Evolutionary conservation across 805 yeast species (phyloP).

Genomic region (Ogataea pilisensis): DNA sequence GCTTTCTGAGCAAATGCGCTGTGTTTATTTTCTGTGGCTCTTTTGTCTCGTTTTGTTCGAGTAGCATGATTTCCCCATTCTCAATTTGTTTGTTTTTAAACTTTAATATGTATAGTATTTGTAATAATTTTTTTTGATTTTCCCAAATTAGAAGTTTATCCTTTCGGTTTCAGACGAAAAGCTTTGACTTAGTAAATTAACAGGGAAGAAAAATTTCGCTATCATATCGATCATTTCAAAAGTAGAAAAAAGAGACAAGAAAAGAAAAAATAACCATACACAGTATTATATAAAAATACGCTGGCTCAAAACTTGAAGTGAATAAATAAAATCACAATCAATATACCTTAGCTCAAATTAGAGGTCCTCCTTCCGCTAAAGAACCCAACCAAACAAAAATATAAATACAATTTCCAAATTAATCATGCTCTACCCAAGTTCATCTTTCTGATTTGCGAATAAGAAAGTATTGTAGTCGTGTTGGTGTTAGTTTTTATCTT

Average conservation of each 20-base stretch:
- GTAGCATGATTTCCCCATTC: too few species aligned
- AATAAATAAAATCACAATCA: too few species aligned
- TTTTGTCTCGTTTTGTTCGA: too few species aligned
- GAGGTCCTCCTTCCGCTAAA: too few species aligned
- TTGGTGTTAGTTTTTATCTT: background rate
- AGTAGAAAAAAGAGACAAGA: too few species aligned
- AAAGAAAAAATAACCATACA: too few species aligned
- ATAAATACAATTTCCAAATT: background rate
- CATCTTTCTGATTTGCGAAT: constrained; percentile 21
- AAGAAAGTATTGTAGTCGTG: constrained; percentile 9
- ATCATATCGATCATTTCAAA: too few species aligned
- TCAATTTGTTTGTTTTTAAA: background rate
- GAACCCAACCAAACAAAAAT: background rate
- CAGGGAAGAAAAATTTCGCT: too few species aligned
- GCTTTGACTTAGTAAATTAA: too few species aligned
- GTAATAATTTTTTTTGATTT: background rate
- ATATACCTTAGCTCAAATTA: background rate
- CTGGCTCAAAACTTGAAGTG: background rate
- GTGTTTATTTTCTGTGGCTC: background rate
- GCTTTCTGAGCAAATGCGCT: constrained; percentile 42
- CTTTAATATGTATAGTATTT: background rate
- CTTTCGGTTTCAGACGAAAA: too few species aligned
- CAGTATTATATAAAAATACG: background rate
- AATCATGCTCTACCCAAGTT: constrained; percentile 7
- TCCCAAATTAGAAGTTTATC: too few species aligned